Evolutionary conservation across 2,329 filamentous ascomycete genomes (phyloP), one percentile per base, ranked within the genome.

Genomic region (Didymella pinodella): DNA sequence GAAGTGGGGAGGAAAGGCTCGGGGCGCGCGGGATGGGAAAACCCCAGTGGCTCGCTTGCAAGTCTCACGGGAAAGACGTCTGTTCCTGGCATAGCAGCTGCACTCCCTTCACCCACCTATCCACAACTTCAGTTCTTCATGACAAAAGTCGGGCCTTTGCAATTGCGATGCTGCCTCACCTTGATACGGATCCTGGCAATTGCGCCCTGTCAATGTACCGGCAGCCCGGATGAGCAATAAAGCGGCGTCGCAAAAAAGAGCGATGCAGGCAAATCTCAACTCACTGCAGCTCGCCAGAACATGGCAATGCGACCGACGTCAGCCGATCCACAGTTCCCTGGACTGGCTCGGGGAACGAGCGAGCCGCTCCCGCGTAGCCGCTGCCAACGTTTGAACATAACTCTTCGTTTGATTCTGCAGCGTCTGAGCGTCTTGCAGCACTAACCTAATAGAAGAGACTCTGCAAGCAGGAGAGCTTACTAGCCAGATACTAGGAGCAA

Each of bases 301-400:
- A 25, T 36, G 28, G 12, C 31, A 26, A 54, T 14, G 45, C 45
- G 16, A 34, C 45, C 25, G 46, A 46, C 20, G 8, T 54, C 46
- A 51, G 40, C 41, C 46, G 47, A 25, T 20, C 56, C 56, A 54
- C 50, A 53, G 32, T 25, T 48, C 29, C 11, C 16, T 31, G 14
- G 26, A 2, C 32, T 40, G n/a, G n/a, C 12, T 3, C 47, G 47
- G 40, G 56, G 51, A 54, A 50, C 41, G 41, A 46, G 20, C 50
- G 56, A 50, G 56, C 50, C 56, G 56, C 56, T 59, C 32, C 56
- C 56, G 56, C 36, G 56, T 47, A 54, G 51, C 56, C 56, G 56
- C 56, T 51, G 41, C 41, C 54, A 57, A 28, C 25, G 31, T 32
- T 38, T 25, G 40, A 46, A 28, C 49, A 22, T 22, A 22, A 2